phyloP scores from a whole-genome alignment of 2,329 filamentous ascomycete species.

The Clonostachys sp. region DNA sequence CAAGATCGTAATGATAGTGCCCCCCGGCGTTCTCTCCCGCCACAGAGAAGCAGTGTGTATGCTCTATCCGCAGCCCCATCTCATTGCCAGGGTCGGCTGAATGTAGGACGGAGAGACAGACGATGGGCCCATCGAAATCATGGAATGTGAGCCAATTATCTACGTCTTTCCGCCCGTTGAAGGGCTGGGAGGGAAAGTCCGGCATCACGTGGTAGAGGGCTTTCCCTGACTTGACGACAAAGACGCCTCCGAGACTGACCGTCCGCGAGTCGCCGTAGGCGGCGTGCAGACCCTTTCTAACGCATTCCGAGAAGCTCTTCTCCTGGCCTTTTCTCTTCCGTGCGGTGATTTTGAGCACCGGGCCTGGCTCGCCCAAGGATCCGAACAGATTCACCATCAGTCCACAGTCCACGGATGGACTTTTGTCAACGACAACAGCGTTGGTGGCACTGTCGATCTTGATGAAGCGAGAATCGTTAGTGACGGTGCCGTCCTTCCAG shows the following conservation, averaged over 20 bases:
- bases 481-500: constrained; percentile 14
- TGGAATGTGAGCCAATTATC: constrained; percentile 32
- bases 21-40: constrained; percentile 25
- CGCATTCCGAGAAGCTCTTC: constrained; percentile 23
- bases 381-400: constrained; percentile 38
- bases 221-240: constrained; percentile 28
- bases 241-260: constrained; percentile 33
- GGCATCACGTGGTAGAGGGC: constrained; percentile 37
- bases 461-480: constrained; percentile 19
- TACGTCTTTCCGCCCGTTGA: constrained; percentile 17
- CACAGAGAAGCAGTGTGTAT: constrained; percentile 37
- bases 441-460: constrained; percentile 12
- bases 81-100: constrained; percentile 28
- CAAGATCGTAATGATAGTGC: constrained; percentile 37
- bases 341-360: constrained; percentile 27
- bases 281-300: constrained; percentile 17
- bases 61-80: constrained; percentile 36
- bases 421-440: constrained; percentile 11
- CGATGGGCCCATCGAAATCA: constrained; percentile 25
- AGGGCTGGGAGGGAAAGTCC: constrained; percentile 28
- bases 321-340: constrained; percentile 12
- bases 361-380: constrained; percentile 21
- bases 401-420: constrained; percentile 22
- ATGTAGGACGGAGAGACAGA: constrained; percentile 34
- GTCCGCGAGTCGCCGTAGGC: constrained; percentile 21